Base-by-base conservation (phyloP, 1,284 basidiomycete species). In the Tilletiaria anomala region DNA sequence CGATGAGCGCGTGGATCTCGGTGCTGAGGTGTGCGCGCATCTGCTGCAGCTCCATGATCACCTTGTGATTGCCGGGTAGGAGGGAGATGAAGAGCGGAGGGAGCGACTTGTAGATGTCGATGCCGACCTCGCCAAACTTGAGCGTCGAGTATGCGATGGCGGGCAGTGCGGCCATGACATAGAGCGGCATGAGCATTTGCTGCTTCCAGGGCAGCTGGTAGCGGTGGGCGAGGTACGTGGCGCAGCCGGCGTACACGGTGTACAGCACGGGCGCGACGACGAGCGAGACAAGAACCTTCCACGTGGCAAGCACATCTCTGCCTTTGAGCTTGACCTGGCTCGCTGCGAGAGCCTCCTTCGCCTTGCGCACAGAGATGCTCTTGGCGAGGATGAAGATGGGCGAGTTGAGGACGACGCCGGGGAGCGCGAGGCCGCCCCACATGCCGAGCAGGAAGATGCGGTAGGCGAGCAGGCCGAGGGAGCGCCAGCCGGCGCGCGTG, bases 81-180 rank as follows among this genome's bases (percentile, higher is more conserved):
- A 97, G 72, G 16, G 87, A 83, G 46, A 97, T 75, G 56, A 97
- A 74, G 42, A 99, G 75, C 10, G 93, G 93, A 26, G 85, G 79
- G 15, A 99, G 73, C 19, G 88, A 93, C 86, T 97, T 99, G 52
- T 93, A 75, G 24, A 99, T 88, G 64, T 99, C 93, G 78, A 96
- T 82, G 26, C 93, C 93, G 15, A 91, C 93, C 69, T 99, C 93
- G 35, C 91, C 91, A 64, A 97, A 97, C 69, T 96, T 96, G 50
- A 99, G 76, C 8, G 91, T 85, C 6, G 87, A 87, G 65, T 84
- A 88, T 39, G 84, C 89, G 71, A 96, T 82, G 61, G 82, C 77
- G 5, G 93, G 93, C 31, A 97, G 70, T 2, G 78, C 73, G 15
- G 76, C 70, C 47, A 87, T 73, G 43, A 87, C 78, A 29, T 85